These are phyloP conservation scores for Euphorbia neoarborescens DNA, from an alignment of 441 rosid genomes.

Conservation along the genomic window DNA sequence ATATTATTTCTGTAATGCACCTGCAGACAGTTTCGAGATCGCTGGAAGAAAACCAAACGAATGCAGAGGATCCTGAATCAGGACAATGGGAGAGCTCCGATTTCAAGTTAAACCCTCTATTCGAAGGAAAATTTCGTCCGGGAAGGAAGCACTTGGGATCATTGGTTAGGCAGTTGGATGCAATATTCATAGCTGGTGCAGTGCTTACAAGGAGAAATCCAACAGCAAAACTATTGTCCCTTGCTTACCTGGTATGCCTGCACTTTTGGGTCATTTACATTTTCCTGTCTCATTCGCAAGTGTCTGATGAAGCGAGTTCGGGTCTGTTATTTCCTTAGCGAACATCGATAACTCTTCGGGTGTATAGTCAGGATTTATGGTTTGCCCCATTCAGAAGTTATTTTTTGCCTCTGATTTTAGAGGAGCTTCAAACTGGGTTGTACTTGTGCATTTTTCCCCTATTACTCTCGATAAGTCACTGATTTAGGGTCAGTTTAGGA, in stretches of 20 bases:
- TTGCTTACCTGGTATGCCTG: conserved; percentile 61
- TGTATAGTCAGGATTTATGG: conserved; percentile 20
- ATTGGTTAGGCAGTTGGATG: conserved; percentile 59
- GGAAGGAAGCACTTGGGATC: conserved; percentile 71
- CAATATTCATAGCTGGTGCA: conserved; percentile 65
- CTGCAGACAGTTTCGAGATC: conserved; percentile 64
- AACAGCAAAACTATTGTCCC: conserved; percentile 62
- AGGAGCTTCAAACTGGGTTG: conserved; percentile 16
- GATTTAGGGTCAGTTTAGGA: too few relatives aligned
- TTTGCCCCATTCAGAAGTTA: not conserved
- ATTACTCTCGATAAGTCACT: conserved; percentile 5
- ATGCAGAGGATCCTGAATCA: conserved; percentile 54
- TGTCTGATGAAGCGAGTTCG: conserved; percentile 41
- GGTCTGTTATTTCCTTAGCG: conserved; percentile 73
- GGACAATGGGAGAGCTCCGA: conserved; percentile 49
- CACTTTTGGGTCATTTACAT: conserved; percentile 96
- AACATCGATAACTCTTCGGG: conserved; percentile 55
- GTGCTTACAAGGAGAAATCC: conserved; percentile 71
- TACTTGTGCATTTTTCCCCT: conserved; percentile 16
- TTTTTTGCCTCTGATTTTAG: conserved; percentile 24
- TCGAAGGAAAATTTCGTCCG: conserved; percentile 54
- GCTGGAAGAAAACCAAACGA: conserved; percentile 62
- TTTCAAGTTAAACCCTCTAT: conserved; percentile 44
- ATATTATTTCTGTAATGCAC: conserved; percentile 13
- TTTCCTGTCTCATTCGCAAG: conserved; percentile 41